These are phyloP conservation scores for Takashimella tepidaria DNA, from an alignment of 1,284 basidiomycete genomes.

Conservation along the genomic window DNA sequence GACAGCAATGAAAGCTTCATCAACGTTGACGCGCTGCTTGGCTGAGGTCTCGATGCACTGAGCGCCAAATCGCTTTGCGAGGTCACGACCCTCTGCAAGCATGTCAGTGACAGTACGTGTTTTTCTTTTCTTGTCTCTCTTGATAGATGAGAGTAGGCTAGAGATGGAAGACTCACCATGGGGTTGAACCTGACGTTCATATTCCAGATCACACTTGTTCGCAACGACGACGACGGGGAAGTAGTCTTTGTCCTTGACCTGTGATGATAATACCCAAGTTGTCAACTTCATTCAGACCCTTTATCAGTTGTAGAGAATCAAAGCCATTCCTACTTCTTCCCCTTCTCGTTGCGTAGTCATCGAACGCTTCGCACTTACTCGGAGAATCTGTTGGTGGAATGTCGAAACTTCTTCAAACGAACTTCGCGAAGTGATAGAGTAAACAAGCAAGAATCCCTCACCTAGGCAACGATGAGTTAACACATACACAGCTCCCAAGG, in stretches of 20 bases:
- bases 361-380: constrained; percentile 5
- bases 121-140: background rate
- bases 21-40: constrained; percentile 97
- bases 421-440: constrained; percentile 96
- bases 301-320: too few relatives aligned
- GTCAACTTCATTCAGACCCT: too few relatives aligned
- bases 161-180: constrained; percentile 67
- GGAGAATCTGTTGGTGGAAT: constrained; percentile 94
- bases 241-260: constrained; percentile 90
- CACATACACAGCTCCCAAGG: constrained; percentile 8
- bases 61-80: constrained; percentile 94
- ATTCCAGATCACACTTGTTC: constrained; percentile 98
- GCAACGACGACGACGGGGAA: constrained; percentile 98
- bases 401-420: constrained; percentile 97
- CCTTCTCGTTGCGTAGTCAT: too few relatives aligned
- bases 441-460: constrained; percentile 97
- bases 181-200: constrained; percentile 93
- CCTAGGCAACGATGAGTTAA: constrained; percentile 60
- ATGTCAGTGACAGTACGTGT: background rate
- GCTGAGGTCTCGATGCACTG: constrained; percentile 98
- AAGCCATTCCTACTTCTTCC: too few relatives aligned
- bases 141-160: background rate
- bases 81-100: constrained; percentile 82
- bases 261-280: too few relatives aligned
- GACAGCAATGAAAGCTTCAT: constrained; percentile 95